These are phyloP conservation scores for Pseudogymnoascus sp. DNA, from an alignment of 2,329 filamentous ascomycete species.

Conservation along the genomic window DNA sequence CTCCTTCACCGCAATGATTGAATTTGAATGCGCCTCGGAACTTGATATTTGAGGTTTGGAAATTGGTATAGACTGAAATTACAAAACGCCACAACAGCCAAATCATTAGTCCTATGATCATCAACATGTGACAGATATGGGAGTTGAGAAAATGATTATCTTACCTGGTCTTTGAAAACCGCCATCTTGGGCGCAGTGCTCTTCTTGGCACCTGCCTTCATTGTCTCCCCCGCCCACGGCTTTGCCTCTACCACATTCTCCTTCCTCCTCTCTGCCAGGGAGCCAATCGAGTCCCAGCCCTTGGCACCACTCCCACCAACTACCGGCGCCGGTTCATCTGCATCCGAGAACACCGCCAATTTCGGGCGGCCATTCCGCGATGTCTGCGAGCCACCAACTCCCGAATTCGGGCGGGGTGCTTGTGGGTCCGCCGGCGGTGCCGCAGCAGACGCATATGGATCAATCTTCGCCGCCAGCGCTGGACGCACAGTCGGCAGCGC, in stretches of 20 bases:
- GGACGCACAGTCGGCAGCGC: constrained; percentile 78
- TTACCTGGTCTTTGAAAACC: constrained; percentile 94
- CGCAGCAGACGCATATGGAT: constrained; percentile 64
- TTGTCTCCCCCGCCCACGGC: constrained; percentile 86
- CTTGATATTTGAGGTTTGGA: constrained; percentile 44
- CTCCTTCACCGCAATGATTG: constrained; percentile 60
- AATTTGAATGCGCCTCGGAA: constrained; percentile 42
- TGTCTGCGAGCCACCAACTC: constrained; percentile 40
- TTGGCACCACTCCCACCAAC: constrained; percentile 51
- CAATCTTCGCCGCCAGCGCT: constrained; percentile 76
- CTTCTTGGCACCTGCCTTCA: constrained; percentile 82
- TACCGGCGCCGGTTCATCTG: constrained; percentile 51
- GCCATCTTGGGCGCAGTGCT: constrained; percentile 72
- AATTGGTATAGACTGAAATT: constrained; percentile 55
- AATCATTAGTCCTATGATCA: constrained; percentile 90
- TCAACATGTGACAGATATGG: constrained; percentile 62
- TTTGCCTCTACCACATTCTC: constrained; percentile 83
- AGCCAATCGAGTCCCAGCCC: constrained; percentile 90
- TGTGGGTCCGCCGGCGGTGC: constrained; percentile 59
- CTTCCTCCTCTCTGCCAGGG: constrained; percentile 82
- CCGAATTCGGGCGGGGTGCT: constrained; percentile 42
- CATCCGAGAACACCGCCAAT: constrained; percentile 85
- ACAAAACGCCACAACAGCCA: constrained; percentile 47
- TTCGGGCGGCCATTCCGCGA: constrained; percentile 70
- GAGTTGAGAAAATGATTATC: constrained; percentile 37